Base-by-base conservation (phyloP, 176 grass and related monocot species). In the Oryza glaberrima region DNA sequence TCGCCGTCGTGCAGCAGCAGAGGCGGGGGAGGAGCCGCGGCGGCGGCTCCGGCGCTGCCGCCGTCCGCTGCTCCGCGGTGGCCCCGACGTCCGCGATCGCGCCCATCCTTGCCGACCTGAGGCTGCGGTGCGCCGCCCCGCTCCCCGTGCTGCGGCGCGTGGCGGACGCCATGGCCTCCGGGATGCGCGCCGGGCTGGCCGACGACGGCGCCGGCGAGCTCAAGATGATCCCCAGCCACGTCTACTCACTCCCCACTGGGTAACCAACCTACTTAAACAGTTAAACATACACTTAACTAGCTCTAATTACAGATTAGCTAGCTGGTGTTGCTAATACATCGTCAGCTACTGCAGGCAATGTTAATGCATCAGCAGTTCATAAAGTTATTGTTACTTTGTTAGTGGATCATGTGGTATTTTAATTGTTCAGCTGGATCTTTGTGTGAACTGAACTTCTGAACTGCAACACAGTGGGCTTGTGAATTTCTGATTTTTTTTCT, bases 181-280 rank as follows among this genome's bases (percentile, higher is more conserved):
- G 34, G 60, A 92, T 89, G 90, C 80, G 80, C 13, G 32, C 68
- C 4, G 83, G 75, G 9, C 83, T 86, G 63, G 54, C 52, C 7
- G 23, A 7, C 2, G 74, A 89, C 34, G 76, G 80, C 80, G 83
- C 60, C 43, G 72, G 80, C 81, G 76, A 89, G 77, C 83, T 92
- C 43, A 80, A 84, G 79, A 81, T 86, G 87, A 92, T 92, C 74
- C 86, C 85, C 34, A 92, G 83, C 76, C 86, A 88, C 69, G 86
- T 88, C 73, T 71, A 88, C 77, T 88, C 83, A 28, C 74, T 83
- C 65, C 82, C 78, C 79, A 87, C 84, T 0, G 89, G 86, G 90
- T 92, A 88, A 35, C 41, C 25, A 19, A 78, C 16, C 15, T 38
- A 38, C 36, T 15, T 51, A 15, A 51, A 4, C 6, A 16, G 48